Evolutionary conservation across 768 basidiomycete species (phyloP).

Genomic region (Suillus cothurnatus): DNA sequence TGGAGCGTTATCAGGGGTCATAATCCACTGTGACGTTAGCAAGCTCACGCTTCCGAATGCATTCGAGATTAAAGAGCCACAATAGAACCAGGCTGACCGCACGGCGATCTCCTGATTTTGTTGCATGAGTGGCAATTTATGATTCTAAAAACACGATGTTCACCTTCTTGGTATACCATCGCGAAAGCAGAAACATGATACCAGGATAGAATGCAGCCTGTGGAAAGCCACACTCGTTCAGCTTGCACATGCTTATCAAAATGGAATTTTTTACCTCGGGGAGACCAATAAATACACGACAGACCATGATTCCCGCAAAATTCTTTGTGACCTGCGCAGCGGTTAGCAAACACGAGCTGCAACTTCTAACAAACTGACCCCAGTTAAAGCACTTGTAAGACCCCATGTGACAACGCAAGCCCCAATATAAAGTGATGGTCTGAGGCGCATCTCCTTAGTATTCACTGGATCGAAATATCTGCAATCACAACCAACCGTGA

Average conservation of each 20-base stretch:
- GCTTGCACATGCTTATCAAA: background rate
- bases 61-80: conserved; percentile 62
- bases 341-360: conserved; percentile 5
- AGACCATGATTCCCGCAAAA: conserved; percentile 55
- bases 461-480: background rate
- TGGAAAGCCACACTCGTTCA: background rate
- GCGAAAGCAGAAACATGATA: conserved; percentile 46
- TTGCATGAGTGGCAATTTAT: background rate
- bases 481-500: conserved; percentile 41
- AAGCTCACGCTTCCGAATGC: conserved; percentile 65
- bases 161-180: conserved; percentile 54
- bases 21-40: background rate
- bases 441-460: conserved; percentile 21
- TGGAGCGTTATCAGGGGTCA: background rate
- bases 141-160: background rate
- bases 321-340: conserved; percentile 49
- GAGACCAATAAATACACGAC: conserved; percentile 63
- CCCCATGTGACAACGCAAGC: conserved; percentile 65
- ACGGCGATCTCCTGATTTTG: conserved; percentile 59
- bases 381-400: conserved; percentile 61
- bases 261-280: conserved; percentile 45
- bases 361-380: conserved; percentile 35
- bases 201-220: conserved; percentile 70
- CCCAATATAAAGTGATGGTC: conserved; percentile 66
- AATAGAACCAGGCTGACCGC: conserved; percentile 61